These are phyloP conservation scores for Zygotorulaspora chibaensis DNA, from an alignment of 805 yeast species.

Conservation along the genomic window DNA sequence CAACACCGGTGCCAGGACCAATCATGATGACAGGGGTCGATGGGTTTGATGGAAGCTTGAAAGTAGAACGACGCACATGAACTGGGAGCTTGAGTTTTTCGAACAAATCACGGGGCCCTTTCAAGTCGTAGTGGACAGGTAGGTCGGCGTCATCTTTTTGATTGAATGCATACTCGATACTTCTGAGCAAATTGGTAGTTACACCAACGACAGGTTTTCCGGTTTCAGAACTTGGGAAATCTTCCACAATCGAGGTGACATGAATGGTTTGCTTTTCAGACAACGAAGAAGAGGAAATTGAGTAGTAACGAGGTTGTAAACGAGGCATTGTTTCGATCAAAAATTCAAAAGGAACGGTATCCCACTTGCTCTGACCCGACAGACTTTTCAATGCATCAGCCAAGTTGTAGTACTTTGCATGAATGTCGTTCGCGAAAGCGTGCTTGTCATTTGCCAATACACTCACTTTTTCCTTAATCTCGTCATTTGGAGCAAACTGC, in stretches of 20 bases:
- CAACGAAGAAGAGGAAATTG: slow-evolving; percentile 85
- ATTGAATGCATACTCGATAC: slow-evolving; percentile 60
- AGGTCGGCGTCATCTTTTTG: slow-evolving; percentile 35
- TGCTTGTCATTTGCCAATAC: slow-evolving; percentile 64
- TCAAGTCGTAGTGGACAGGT: slow-evolving; percentile 58
- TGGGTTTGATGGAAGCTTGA: slow-evolving; percentile 86
- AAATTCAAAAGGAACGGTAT: slow-evolving; percentile 73
- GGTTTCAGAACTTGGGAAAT: slow-evolving; percentile 35
- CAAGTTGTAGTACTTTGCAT: slow-evolving; percentile 58
- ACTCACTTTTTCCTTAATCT: slow-evolving; percentile 38
- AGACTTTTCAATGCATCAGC: slow-evolving; percentile 66
- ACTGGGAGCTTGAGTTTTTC: slow-evolving; percentile 64
- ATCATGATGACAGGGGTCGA: slow-evolving; percentile 81
- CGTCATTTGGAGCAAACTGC: slow-evolving; percentile 74
- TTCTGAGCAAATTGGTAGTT: slow-evolving; percentile 79
- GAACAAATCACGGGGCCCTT: slow-evolving; percentile 73
- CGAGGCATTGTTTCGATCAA: slow-evolving; percentile 75
- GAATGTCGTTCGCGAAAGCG: slow-evolving; percentile 61
- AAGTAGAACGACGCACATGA: slow-evolving; percentile 91
- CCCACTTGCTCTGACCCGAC: slow-evolving; percentile 69
- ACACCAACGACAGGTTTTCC: slow-evolving; percentile 57
- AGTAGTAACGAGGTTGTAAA: slow-evolving; percentile 91
- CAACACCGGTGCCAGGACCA: slow-evolving; percentile 99
- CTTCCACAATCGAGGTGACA: slow-evolving; percentile 90
- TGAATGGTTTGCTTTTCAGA: slow-evolving; percentile 72